Conservation (phyloP, 2,329 filamentous ascomycete species). For the Ambrosiella xylebori region DNA sequence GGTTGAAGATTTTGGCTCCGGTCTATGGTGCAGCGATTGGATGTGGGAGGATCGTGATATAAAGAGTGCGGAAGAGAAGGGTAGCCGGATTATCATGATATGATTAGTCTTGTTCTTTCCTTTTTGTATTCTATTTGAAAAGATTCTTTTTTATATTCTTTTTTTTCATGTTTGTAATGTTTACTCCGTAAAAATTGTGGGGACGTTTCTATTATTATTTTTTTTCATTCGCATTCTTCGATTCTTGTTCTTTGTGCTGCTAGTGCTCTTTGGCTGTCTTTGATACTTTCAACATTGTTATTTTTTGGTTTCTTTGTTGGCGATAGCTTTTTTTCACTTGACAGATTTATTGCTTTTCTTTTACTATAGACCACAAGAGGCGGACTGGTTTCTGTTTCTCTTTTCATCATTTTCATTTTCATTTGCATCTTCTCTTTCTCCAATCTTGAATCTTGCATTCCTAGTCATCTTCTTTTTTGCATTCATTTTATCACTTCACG, state of each 20-base stretch:
- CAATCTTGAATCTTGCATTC: background rate
- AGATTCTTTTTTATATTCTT: background rate
- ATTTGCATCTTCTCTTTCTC: background rate
- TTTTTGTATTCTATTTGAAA: background rate
- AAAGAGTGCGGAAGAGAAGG: background rate
- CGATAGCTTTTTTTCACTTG: background rate
- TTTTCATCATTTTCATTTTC: background rate
- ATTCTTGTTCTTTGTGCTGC: background rate
- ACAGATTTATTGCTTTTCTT: background rate
- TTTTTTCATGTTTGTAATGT: background rate
- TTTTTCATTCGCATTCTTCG: background rate
- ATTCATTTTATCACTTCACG: background rate
- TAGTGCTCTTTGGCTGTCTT: background rate
- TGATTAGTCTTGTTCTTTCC: background rate
- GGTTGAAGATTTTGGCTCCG: background rate
- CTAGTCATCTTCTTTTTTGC: background rate
- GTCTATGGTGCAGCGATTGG: background rate
- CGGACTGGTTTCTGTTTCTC: background rate
- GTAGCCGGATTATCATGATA: background rate
- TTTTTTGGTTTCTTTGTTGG: background rate
- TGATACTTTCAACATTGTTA: background rate
- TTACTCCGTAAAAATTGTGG: background rate
- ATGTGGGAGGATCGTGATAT: background rate
- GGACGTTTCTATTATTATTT: background rate
- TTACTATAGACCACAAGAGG: background rate